A percentile compares a stretch with the other conserved stretches of the same genome.
Evolutionary conservation across 1,139 yeast genomes (phyloP).

Genomic region (Kodamaea alishanica): DNA sequence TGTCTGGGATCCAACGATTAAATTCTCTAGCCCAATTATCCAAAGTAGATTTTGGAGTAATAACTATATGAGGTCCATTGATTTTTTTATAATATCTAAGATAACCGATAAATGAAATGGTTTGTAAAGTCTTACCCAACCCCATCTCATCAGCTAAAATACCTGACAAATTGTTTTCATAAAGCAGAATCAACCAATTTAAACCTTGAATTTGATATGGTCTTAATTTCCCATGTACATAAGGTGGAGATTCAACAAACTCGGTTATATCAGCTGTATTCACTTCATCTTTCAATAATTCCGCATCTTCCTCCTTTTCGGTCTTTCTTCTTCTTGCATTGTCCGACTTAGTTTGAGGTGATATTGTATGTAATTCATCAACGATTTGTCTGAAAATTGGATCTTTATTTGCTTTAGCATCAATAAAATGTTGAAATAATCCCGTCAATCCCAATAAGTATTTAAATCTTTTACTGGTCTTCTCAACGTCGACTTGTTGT

Average conservation of each 20-base stretch:
- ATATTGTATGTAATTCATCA: conserved; percentile 34
- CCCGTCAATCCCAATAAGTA: conserved; percentile 65
- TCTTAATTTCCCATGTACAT: conserved; percentile 59
- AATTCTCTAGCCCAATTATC: conserved; percentile 82
- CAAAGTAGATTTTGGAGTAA: conserved; percentile 75
- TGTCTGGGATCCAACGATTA: conserved; percentile 76
- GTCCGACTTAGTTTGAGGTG: conserved; percentile 15
- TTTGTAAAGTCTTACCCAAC: conserved; percentile 90
- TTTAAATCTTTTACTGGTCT: conserved; percentile 58
- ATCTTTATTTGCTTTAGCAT: conserved; percentile 62
- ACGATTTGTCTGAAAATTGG: conserved; percentile 51
- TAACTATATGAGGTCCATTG: conserved; percentile 69
- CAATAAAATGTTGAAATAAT: conserved; percentile 65
- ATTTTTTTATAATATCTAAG: conserved; percentile 57
- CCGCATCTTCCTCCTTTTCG: conserved; percentile 71
- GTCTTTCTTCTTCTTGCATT: conserved; percentile 50
- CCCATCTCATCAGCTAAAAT: conserved; percentile 99
- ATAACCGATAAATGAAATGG: conserved; percentile 79
- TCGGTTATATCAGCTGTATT: conserved; percentile 45
- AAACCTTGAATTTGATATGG: conserved; percentile 92
- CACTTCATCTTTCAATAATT: conserved; percentile 54
- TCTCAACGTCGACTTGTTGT: conserved; percentile 44
- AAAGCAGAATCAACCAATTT: conserved; percentile 83
- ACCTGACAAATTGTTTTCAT: conserved; percentile 83
- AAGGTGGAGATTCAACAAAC: conserved; percentile 63